phyloP scores from a whole-genome alignment of 2,329 filamentous ascomycete genomes.

The Exophiala sideris region DNA sequence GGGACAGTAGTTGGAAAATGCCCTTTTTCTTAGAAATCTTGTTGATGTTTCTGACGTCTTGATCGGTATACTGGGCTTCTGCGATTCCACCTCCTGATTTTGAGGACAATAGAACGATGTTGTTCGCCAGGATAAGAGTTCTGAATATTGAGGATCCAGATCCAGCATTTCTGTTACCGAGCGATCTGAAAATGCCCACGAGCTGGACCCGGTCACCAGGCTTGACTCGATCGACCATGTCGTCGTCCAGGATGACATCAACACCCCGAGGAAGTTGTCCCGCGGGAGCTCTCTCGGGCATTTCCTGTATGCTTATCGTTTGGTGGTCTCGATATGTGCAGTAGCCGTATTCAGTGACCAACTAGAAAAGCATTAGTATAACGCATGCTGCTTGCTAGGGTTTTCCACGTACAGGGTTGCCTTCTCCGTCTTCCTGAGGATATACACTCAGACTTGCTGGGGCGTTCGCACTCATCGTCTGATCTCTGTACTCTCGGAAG shows the following conservation, averaged over 20 bases:
- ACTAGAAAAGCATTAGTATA: slow-evolving; percentile 36
- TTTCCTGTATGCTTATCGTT: slow-evolving; percentile 97
- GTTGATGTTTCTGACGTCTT: slow-evolving; percentile 97
- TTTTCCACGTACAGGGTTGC: slow-evolving; percentile 63
- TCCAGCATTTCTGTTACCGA: slow-evolving; percentile 90
- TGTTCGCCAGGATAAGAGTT: slow-evolving; percentile 89
- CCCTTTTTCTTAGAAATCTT: slow-evolving; percentile 93
- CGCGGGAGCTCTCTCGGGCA: slow-evolving; percentile 93
- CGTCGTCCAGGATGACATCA: slow-evolving; percentile 94
- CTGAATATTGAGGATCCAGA: slow-evolving; percentile 92
- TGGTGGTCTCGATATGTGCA: slow-evolving; percentile 96
- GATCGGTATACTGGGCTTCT: slow-evolving; percentile 88
- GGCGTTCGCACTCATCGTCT: slow-evolving; percentile 90
- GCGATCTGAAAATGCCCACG: slow-evolving; percentile 90
- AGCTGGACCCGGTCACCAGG: slow-evolving; percentile 94
- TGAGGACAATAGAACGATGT: slow-evolving; percentile 88
- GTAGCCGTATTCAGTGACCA: slow-evolving; percentile 94
- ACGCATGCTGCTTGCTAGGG: slow-evolving; percentile 3
- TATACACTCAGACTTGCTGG: slow-evolving; percentile 89
- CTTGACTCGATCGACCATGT: slow-evolving; percentile 90
- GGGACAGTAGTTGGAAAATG: slow-evolving; percentile 85
- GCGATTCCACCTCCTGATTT: slow-evolving; percentile 95
- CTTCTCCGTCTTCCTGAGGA: slow-evolving; percentile 87
- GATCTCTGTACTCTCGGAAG: slow-evolving; percentile 86
- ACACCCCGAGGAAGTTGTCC: slow-evolving; percentile 93